A percentile compares a stretch with the other conserved stretches of the same genome.
These are phyloP conservation scores for Durusdinium trenchii DNA, from an alignment of 73 alveolate genomes.

Conservation along the genomic window DNA sequence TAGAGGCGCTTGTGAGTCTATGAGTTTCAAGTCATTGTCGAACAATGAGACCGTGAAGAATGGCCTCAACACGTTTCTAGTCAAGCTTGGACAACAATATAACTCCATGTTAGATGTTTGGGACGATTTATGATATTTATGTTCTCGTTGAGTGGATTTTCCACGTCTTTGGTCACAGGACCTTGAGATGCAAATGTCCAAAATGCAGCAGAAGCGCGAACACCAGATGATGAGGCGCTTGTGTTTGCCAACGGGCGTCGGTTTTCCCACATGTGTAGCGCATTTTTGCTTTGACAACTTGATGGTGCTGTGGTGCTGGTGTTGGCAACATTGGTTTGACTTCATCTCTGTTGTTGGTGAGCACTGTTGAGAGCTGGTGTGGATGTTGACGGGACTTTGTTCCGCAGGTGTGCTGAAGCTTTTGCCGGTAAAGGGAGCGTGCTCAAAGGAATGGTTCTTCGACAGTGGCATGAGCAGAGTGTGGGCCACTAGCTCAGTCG, in stretches of 20 bases:
- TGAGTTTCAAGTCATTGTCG: not conserved
- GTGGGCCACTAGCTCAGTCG: not conserved
- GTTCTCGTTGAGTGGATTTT: too few species aligned
- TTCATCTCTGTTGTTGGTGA: not conserved
- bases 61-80: not conserved
- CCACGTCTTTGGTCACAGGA: not conserved
- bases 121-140: too few species aligned
- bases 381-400: not conserved
- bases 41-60: not conserved
- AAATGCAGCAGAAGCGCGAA: slow-evolving; percentile 64
- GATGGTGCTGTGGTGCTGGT: not conserved
- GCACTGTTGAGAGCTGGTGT: not conserved
- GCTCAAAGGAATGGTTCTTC: slow-evolving; percentile 60
- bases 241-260: not conserved
- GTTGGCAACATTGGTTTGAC: not conserved
- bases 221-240: slow-evolving; percentile 38
- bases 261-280: too few species aligned
- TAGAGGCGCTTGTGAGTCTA: not conserved
- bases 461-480: slow-evolving; percentile 61
- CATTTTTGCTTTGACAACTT: not conserved
- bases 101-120: too few species aligned
- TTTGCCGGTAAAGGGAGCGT: slow-evolving; percentile 49
- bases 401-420: slow-evolving; percentile 45
- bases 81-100: not conserved
- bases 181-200: slow-evolving; percentile 56